These are phyloP conservation scores for Chloris gayana DNA, from an alignment of 176 grass and related monocot genomes.

Conservation along the genomic window DNA sequence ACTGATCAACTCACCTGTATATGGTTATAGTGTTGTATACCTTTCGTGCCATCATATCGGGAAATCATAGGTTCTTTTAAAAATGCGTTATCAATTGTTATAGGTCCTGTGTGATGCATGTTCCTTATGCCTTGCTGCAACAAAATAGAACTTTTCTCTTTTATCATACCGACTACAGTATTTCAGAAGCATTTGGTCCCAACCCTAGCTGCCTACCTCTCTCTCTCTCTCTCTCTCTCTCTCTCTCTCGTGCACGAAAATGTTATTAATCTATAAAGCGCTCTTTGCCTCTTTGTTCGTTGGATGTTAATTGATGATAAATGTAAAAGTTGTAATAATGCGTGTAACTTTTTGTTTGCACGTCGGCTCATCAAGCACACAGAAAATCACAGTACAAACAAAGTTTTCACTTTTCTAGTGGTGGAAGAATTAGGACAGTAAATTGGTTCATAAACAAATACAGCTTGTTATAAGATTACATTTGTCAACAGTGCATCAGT, in stretches of 20 bases:
- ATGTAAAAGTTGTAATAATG: no score
- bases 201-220: no score
- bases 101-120: not conserved
- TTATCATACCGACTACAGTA: no score
- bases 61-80: conserved; percentile 5
- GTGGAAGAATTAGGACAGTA: no score
- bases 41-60: not conserved
- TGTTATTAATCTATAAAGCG: not conserved
- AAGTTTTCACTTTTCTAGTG: no score
- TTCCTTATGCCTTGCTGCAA: not conserved
- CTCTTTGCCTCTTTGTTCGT: not conserved
- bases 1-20: conserved; percentile 28
- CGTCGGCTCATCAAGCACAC: not conserved
- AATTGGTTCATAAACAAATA: no score
- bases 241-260: not conserved
- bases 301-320: not conserved
- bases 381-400: conserved; percentile 2
- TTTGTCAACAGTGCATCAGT: not conserved
- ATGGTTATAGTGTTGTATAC: conserved; percentile 23
- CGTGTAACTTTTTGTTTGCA: no score
- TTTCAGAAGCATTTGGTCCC: not conserved
- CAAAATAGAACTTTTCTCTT: conserved; percentile 1
- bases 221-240: no score
- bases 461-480: not conserved
- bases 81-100: conserved; percentile 19